These are phyloP conservation scores for Colletotrichum shisoi DNA, from an alignment of 2,329 filamentous ascomycete genomes.

Conservation along the genomic window DNA sequence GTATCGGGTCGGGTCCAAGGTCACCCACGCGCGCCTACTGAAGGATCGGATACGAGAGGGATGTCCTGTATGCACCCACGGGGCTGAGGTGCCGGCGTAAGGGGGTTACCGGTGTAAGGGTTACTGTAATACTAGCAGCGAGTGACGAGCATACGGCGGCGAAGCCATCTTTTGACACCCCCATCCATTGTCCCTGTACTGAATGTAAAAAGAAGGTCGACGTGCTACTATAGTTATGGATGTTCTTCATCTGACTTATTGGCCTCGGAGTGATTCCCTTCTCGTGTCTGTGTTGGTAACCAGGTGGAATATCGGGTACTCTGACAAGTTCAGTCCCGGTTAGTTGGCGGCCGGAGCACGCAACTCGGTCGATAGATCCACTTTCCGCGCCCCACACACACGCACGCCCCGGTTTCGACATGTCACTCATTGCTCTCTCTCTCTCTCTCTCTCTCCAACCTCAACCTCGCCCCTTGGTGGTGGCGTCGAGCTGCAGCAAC, in stretches of 20 bases:
- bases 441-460: not conserved
- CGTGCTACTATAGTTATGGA: not conserved
- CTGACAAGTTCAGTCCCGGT: not conserved
- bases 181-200: not conserved
- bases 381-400: not conserved
- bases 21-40: conserved; percentile 82
- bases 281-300: not conserved
- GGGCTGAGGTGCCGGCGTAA: conserved; percentile 16
- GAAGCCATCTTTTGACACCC: conserved; percentile 18
- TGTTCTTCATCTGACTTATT: not conserved
- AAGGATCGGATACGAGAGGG: conserved; percentile 73
- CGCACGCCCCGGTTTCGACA: conserved; percentile 14
- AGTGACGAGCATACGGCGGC: conserved; percentile 21
- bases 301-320: not conserved
- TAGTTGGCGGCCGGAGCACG: conserved; percentile 1
- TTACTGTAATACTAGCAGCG: conserved; percentile 19
- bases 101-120: conserved; percentile 8
- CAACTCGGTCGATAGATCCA: conserved; percentile 7
- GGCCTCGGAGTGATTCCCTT: too few species aligned
- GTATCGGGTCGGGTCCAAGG: conserved; percentile 82
- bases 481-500: conserved; percentile 8
- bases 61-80: conserved; percentile 64
- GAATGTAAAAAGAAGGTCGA: not conserved
- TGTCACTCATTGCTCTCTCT: not conserved
- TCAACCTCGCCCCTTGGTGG: conserved; percentile 1